Percentiles rank a stretch among this genome's conserved stretches.
Evolutionary conservation across 2,329 filamentous ascomycete genomes (phyloP).

Genomic region (Cladophialophora bantiana): DNA sequence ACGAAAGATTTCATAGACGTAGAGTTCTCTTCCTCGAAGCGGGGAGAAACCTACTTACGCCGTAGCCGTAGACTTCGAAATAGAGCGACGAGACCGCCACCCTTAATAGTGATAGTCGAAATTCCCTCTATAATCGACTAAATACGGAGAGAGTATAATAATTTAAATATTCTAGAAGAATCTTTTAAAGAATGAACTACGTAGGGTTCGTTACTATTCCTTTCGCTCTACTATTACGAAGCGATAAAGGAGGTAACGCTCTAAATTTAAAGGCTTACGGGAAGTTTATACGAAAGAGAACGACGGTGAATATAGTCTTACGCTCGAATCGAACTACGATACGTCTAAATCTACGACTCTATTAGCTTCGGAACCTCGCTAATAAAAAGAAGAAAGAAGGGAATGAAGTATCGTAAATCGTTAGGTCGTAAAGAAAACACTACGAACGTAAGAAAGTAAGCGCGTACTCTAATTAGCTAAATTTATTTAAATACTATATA

Average conservation of each 20-base stretch:
- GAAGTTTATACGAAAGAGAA: not conserved
- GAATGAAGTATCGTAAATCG: not conserved
- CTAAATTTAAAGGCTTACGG: not conserved
- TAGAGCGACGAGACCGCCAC: not conserved
- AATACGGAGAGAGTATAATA: not conserved
- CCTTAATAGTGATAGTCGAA: not conserved
- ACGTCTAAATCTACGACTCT: not conserved
- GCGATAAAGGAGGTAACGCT: not conserved
- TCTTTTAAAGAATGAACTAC: not conserved
- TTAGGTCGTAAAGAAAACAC: not conserved
- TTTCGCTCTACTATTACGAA: conserved; percentile 5
- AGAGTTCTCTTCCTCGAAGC: too few relatives aligned
- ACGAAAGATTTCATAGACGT: too few relatives aligned
- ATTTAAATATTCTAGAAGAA: not conserved
- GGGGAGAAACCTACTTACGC: not conserved
- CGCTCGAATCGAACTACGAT: not conserved
- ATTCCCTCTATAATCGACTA: not conserved
- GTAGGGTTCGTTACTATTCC: not conserved
- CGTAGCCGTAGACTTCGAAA: not conserved
- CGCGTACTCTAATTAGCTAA: not conserved
- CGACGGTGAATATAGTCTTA: not conserved
- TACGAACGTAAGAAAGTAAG: not conserved
- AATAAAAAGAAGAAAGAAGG: not conserved
- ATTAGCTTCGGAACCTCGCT: not conserved
- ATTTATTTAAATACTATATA: conserved; percentile 6